Evolutionary conservation across 78 protist genomes (phyloP), one percentile per base, ranked within the genome.

Genomic region (Goniomonas avonlea): DNA sequence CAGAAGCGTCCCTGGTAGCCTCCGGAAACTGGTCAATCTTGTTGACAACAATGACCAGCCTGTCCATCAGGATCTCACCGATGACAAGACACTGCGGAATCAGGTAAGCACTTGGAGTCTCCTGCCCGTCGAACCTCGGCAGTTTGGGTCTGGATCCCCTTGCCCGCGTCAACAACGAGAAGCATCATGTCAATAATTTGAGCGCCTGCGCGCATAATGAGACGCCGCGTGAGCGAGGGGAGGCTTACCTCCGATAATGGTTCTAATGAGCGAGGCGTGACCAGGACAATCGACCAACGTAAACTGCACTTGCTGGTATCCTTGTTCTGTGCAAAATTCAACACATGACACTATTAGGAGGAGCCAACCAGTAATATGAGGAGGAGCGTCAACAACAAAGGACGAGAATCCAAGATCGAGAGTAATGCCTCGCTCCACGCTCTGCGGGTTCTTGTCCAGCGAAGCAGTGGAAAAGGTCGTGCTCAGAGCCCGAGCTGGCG

Each of bases 281-380:
- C 99, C 99, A 2, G 98, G 98, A 73, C 99, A 96, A 82, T 96
- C 99, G 20, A 96, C 99, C 3, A 96, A 82, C 29, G 99, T 96
- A 65, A 89, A 61, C 74, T 94, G 97, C 53, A 95, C 45, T 11
- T 18, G 41, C 9, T 79, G 80, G 47, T 25, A 56, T 23, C n/a
- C n/a, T n/a, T 3, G 60, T 11, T 17, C 8, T n/a, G n/a, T n/a
- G n/a, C n/a, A n/a, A n/a, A n/a, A n/a, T n/a, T n/a, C n/a, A n/a
- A n/a, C n/a, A n/a, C n/a, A n/a, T n/a, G n/a, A n/a, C n/a, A n/a
- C n/a, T n/a, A n/a, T n/a, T n/a, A n/a, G n/a, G n/a, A n/a, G n/a
- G n/a, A n/a, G n/a, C n/a, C n/a, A n/a, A n/a, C n/a, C n/a, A n/a
- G n/a, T n/a, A n/a, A 31, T 69, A 69, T 69, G 70, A n/a, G 20